phyloP scores from a whole-genome alignment of 2,329 filamentous ascomycete genomes.

The Dendryphion nanum region DNA sequence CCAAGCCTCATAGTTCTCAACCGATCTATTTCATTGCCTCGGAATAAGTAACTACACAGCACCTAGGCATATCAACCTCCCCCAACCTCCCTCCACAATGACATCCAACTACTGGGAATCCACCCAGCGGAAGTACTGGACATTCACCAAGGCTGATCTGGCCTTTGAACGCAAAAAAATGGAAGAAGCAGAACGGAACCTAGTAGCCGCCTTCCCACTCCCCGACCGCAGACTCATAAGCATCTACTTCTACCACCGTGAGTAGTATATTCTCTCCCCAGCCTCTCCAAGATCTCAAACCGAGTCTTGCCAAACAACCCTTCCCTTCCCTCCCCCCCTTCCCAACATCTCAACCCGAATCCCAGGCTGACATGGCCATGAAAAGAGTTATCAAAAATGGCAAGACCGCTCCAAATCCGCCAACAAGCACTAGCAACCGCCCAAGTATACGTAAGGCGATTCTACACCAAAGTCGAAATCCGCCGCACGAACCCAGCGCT shows the following conservation, averaged over 20 bases:
- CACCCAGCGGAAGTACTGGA: slow-evolving; percentile 86
- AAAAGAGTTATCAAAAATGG: slow-evolving; percentile 72
- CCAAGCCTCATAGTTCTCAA: no score
- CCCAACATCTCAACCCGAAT: not conserved
- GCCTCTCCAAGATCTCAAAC: not conserved
- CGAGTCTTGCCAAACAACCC: not conserved
- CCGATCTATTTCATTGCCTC: no score
- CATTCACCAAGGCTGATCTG: slow-evolving; percentile 80
- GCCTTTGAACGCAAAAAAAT: slow-evolving; percentile 72
- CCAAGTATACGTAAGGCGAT: slow-evolving; percentile 90
- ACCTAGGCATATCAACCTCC: not conserved
- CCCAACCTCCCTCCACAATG: slow-evolving; percentile 55
- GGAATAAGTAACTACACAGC: no score
- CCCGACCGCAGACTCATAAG: slow-evolving; percentile 79
- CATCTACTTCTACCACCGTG: slow-evolving; percentile 91
- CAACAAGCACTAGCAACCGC: slow-evolving; percentile 94
- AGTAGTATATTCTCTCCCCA: slow-evolving; percentile 29
- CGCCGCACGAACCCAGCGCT: slow-evolving; percentile 91
- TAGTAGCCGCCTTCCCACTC: slow-evolving; percentile 76
- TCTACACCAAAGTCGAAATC: slow-evolving; percentile 88
- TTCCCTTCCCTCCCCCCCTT: no score
- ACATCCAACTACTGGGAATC: slow-evolving; percentile 97
- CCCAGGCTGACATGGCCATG: slow-evolving; percentile 1
- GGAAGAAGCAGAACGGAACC: slow-evolving; percentile 70
- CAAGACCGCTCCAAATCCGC: slow-evolving; percentile 77